Evolutionary conservation across 176 grass and related monocot species (phyloP), one percentile per base, ranked within the genome.

Genomic region (Otatea glauca): DNA sequence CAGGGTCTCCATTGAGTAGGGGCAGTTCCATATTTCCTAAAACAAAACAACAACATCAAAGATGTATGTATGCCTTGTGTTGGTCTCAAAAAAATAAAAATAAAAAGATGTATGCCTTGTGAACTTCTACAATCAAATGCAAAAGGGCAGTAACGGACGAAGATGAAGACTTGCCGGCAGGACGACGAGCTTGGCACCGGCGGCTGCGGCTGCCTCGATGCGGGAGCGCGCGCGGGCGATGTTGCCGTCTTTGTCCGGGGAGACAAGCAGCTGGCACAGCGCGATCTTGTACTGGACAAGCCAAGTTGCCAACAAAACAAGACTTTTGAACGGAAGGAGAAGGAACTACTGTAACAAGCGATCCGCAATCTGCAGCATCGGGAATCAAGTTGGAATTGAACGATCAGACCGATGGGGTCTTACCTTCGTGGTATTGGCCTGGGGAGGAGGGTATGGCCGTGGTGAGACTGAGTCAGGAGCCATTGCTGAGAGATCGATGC

Each of bases 1-100:
- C 67, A 92, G 68, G 23, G 74, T 88, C 77, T 86, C 67, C 79
- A 94, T 79, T 34, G 85, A 82, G 27, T 84, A 88, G 45, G 90
- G 85, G 84, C 87, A 94, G 83, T 63, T 85, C 90, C 92, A 92
- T 70, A 94, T 90, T 59, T 94, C 92, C 87, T 90, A 55, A 54
- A 86, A 78, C 56, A 37, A 65, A 38, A 13, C 8, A 68, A 7
- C 65, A 9, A 11, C 47, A 2, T n/a, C 56, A 66, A 69, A 32
- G 35, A 13, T 5, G 44, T 45, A 45, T 29, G 29, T 42, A 42
- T 44, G 9, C 9, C 43, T 44, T 9, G 43, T 44, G 42, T 43
- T 43, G 42, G 42, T 43, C 42, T 10, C 3, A 13, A 48, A 48
- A 45, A n/a, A n/a, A n/a, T n/a, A n/a, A n/a, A n/a, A n/a, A n/a